phyloP scores from a whole-genome alignment of 1,284 basidiomycete genomes.

The Apiotrichum veenhuisii region DNA sequence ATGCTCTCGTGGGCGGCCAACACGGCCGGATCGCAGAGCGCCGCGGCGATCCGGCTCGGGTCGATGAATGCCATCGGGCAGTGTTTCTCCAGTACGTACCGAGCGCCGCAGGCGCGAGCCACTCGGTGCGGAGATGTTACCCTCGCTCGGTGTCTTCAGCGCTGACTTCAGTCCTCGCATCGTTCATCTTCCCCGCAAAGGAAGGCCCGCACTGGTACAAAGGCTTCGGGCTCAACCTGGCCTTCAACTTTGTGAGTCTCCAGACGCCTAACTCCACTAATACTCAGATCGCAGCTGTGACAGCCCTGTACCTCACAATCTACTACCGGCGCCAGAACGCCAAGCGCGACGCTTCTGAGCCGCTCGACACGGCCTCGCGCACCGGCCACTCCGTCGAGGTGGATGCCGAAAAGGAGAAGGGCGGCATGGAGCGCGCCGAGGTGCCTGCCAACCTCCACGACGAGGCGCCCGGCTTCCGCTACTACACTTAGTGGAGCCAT shows the following conservation, averaged over 20 bases:
- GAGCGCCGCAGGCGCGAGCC: too few relatives aligned
- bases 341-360: constrained; percentile 3
- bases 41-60: constrained; percentile 13
- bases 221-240: constrained; percentile 22
- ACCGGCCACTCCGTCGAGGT: too few relatives aligned
- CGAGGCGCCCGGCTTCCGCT: constrained; percentile 15
- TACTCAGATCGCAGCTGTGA: not conserved
- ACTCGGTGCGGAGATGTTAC: too few relatives aligned
- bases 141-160: not conserved
- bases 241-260: constrained; percentile 5
- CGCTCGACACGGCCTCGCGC: too few relatives aligned
- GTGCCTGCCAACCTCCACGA: constrained; percentile 11
- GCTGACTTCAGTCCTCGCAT: constrained; percentile 16
- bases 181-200: constrained; percentile 23
- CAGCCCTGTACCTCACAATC: constrained; percentile 9
- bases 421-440: not conserved
- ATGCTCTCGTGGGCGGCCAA: constrained; percentile 22
- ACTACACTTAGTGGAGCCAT: constrained; percentile 12
- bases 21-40: constrained; percentile 18
- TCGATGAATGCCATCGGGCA: constrained; percentile 7
- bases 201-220: constrained; percentile 22
- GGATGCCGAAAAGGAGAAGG: not conserved
- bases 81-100: constrained; percentile 13
- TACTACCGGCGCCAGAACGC: constrained; percentile 13
- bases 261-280: not conserved